Evolutionary conservation across 2,329 filamentous ascomycete species (phyloP).

Genomic region (Sclerotiophoma versabilis): DNA sequence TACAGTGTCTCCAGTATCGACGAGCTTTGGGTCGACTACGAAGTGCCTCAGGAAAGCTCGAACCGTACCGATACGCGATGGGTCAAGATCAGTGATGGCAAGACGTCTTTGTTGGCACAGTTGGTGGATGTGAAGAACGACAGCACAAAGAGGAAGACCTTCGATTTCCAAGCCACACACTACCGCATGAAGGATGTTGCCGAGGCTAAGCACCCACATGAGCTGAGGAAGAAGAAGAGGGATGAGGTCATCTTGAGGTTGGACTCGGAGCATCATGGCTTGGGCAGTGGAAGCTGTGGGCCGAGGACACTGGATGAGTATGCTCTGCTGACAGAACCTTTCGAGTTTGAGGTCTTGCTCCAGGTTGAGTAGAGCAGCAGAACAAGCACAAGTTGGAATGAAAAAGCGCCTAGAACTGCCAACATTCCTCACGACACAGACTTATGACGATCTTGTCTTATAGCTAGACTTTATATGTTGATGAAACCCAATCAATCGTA

Average conservation of each 20-base stretch:
- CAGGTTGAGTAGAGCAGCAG: conserved; percentile 12
- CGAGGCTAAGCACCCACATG: conserved; percentile 68
- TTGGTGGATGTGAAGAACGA: conserved; percentile 34
- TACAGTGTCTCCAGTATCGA: conserved; percentile 56
- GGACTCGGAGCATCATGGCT: conserved; percentile 68
- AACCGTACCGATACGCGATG: conserved; percentile 69
- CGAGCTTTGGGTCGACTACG: conserved; percentile 65
- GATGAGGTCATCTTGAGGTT: conserved; percentile 65
- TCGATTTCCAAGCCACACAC: conserved; percentile 63
- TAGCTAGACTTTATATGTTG: too few relatives aligned
- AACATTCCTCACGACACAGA: not conserved
- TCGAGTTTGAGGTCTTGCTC: conserved; percentile 48
- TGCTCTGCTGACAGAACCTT: conserved; percentile 45
- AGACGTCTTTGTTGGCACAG: conserved; percentile 32
- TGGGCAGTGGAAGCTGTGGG: conserved; percentile 69
- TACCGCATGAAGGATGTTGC: conserved; percentile 63
- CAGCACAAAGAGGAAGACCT: conserved; percentile 23
- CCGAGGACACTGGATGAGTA: conserved; percentile 57
- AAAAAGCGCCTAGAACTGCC: not conserved
- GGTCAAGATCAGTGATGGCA: conserved; percentile 50
- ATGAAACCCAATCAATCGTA: too few relatives aligned
- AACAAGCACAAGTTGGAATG: not conserved
- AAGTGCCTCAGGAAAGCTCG: conserved; percentile 72
- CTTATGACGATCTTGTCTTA: not conserved
- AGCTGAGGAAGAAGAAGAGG: conserved; percentile 62